phyloP scores from a whole-genome alignment of 2,329 filamentous ascomycete species.

The Ilyonectria robusta region DNA sequence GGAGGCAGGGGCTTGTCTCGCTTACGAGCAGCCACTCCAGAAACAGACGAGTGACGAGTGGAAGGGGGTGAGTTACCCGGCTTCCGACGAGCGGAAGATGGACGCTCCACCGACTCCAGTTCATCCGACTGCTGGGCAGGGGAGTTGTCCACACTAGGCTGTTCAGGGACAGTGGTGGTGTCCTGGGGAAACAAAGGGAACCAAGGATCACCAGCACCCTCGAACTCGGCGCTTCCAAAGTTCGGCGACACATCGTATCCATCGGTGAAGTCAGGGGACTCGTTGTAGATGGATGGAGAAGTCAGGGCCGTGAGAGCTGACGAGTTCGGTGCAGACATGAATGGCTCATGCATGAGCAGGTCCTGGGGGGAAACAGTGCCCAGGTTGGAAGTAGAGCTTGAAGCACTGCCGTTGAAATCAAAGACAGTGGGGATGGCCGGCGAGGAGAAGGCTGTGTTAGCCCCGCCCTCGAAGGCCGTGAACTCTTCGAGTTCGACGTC shows the following conservation, averaged over 20 bases:
- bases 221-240: slow-evolving; percentile 74
- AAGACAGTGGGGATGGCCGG: slow-evolving; percentile 66
- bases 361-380: slow-evolving; percentile 90
- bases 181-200: slow-evolving; percentile 79
- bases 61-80: slow-evolving; percentile 59
- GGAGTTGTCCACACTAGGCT: slow-evolving; percentile 56
- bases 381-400: slow-evolving; percentile 67
- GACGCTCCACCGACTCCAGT: slow-evolving; percentile 60
- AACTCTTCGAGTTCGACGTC: slow-evolving; percentile 73
- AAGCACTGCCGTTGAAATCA: slow-evolving; percentile 63
- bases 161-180: slow-evolving; percentile 43
- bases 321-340: slow-evolving; percentile 85
- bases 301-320: slow-evolving; percentile 86
- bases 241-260: slow-evolving; percentile 84
- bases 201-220: slow-evolving; percentile 72
- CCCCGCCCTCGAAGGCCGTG: slow-evolving; percentile 68
- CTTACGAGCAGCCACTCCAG: slow-evolving; percentile 80
- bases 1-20: slow-evolving; percentile 86
- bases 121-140: slow-evolving; percentile 63
- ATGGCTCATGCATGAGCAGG: slow-evolving; percentile 77
- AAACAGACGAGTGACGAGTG: slow-evolving; percentile 75
- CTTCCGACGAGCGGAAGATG: slow-evolving; percentile 62
- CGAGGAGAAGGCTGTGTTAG: slow-evolving; percentile 67
- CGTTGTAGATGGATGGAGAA: slow-evolving; percentile 84
- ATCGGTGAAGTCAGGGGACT: slow-evolving; percentile 80